These are phyloP conservation scores for Friedmanniomyces endolithicus DNA, from an alignment of 495 filamentous ascomycete genomes.

Conservation along the genomic window DNA sequence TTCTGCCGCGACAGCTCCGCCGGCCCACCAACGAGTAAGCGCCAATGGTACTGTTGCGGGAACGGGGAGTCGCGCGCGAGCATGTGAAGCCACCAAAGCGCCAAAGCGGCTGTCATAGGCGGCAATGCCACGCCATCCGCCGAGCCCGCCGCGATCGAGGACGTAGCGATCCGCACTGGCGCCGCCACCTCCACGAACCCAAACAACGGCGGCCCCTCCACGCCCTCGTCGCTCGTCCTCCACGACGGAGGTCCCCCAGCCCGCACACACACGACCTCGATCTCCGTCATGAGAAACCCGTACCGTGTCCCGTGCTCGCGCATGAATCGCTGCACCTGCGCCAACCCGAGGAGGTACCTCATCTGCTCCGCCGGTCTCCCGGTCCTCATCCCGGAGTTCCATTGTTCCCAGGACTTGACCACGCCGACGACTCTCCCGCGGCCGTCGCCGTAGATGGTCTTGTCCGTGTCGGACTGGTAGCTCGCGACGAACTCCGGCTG, in stretches of 20 bases:
- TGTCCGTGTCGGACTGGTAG: constrained; percentile 58
- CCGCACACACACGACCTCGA: constrained; percentile 82
- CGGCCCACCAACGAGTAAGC: constrained; percentile 68
- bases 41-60: constrained; percentile 53
- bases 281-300: constrained; percentile 89
- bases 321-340: constrained; percentile 78
- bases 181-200: constrained; percentile 68
- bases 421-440: constrained; percentile 76
- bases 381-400: constrained; percentile 87
- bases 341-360: constrained; percentile 70
- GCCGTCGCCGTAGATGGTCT: constrained; percentile 57
- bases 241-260: constrained; percentile 23
- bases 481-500: constrained; percentile 53
- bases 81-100: constrained; percentile 70
- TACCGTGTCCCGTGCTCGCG: constrained; percentile 85
- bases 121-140: too few species aligned
- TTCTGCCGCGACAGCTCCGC: constrained; percentile 63
- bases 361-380: constrained; percentile 68
- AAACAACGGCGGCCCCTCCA: constrained; percentile 66
- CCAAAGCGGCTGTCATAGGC: constrained; percentile 57
- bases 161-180: constrained; percentile 41
- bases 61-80: constrained; percentile 63
- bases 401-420: constrained; percentile 76
- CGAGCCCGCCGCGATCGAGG: constrained; percentile 25
- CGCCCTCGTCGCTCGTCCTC: constrained; percentile 6